A percentile compares a stretch with the other conserved stretches of the same genome.
These are phyloP conservation scores for Curvularia sp. DNA, from an alignment of 2,329 filamentous ascomycete species.

Conservation along the genomic window DNA sequence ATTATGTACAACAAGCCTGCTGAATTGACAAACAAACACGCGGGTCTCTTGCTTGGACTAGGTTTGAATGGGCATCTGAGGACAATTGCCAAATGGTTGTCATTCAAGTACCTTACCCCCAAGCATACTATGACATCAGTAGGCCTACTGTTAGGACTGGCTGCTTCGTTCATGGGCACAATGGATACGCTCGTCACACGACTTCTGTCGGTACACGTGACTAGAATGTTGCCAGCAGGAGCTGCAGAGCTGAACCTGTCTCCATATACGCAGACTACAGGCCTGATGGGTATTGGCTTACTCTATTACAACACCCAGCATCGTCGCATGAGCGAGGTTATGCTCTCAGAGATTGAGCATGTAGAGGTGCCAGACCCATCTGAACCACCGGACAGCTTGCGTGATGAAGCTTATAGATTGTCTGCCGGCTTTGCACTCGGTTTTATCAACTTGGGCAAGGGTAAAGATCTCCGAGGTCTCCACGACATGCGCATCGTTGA, in stretches of 20 bases:
- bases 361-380: slow-evolving; percentile 78
- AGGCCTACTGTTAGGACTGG: slow-evolving; percentile 87
- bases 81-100: slow-evolving; percentile 94
- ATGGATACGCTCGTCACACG: slow-evolving; percentile 97
- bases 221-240: slow-evolving; percentile 88
- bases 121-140: slow-evolving; percentile 99
- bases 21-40: slow-evolving; percentile 94
- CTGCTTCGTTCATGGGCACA: slow-evolving; percentile 92
- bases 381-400: slow-evolving; percentile 74
- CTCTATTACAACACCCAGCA: slow-evolving; percentile 96
- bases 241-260: slow-evolving; percentile 95
- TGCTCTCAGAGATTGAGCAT: slow-evolving; percentile 96
- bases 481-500: slow-evolving; percentile 95
- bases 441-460: slow-evolving; percentile 92
- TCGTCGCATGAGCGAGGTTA: slow-evolving; percentile 97
- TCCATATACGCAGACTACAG: slow-evolving; percentile 90
- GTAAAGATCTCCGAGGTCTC: slow-evolving; percentile 83
- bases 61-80: slow-evolving; percentile 96
- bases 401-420: slow-evolving; percentile 94
- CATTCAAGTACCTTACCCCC: slow-evolving; percentile 98
- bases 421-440: slow-evolving; percentile 93
- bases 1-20: slow-evolving; percentile 96
- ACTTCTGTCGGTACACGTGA: slow-evolving; percentile 93
- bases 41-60: slow-evolving; percentile 87
- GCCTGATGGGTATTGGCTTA: slow-evolving; percentile 94